phyloP scores from a whole-genome alignment of 129 eudicot genomes.

The carrot (Daucus carota) region DH1_v3.0 NC_030385.2:38189501-38190000 shows the following conservation, averaged over 20 bases:
- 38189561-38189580: slow-evolving; percentile 90
- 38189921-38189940: not conserved
- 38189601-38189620: slow-evolving; percentile 92
- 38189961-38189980: not conserved
- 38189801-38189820: slow-evolving; percentile 89
- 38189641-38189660: slow-evolving; percentile 89
- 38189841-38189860: not conserved
- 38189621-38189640: slow-evolving; percentile 98
- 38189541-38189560: slow-evolving; percentile 49
- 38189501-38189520: too few species aligned
- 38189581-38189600: slow-evolving; percentile 90
- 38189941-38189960: not conserved
- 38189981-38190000: not conserved
- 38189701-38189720: slow-evolving; percentile 23
- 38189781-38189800: slow-evolving; percentile 90
- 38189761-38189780: slow-evolving; percentile 94
- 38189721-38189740: slow-evolving; percentile 99
- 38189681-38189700: slow-evolving; percentile 4
- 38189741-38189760: slow-evolving; percentile 86
- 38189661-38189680: slow-evolving; percentile 14
- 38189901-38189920: not conserved
- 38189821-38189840: slow-evolving; percentile 47
- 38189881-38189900: not conserved
- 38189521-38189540: not conserved
- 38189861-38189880: not conserved